Evolutionary conservation across 768 basidiomycete genomes (phyloP), one percentile per base, ranked within the genome.

Genomic region (Tulasnella sp.): DNA sequence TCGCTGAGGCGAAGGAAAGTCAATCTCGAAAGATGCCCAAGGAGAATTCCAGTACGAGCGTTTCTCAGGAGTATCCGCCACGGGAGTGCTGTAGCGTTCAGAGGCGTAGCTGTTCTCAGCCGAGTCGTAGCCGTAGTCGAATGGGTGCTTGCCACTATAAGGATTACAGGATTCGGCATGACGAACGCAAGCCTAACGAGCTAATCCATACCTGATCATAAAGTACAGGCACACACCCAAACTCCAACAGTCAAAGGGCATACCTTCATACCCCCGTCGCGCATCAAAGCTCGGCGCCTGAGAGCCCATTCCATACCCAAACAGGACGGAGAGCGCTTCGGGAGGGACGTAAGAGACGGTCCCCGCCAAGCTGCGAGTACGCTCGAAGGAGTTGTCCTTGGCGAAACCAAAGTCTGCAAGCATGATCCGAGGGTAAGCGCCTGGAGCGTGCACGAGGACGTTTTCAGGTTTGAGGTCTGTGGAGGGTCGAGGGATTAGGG

Each of bases 391-490:
- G 82, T 91, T 91, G 9, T 91, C 90, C 24, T 94, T 90, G 14
- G 94, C 94, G 24, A 95, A 89, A 12, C 94, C 94, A 83, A 96
- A 96, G 84, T 96, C 94, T 24, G 94, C 94, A 52, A 96, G 92
- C 75, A 94, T 88, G 56, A 96, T 91, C 56, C 92, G 92, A 74
- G 94, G 94, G 83, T 94, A 96, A 3, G 93, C 90, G 14, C 94
- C 94, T n/a, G 94, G 93, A 7, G 89, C 87, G 82, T 91, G 87
- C 5, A 96, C 87, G 19, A 96, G 87, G 56, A 96, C 92, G 81
- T 96, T 96, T 85, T 96, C 94, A 38, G 94, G 94, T 94, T 80
- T 74, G 42, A 80, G 79, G 80, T 79, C 79, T 80, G 38, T 46
- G 18, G 21, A 2, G 21, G 21, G 78, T 1, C 0, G 14, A 74